Evolutionary conservation across 371 early-diverging fungal genomes (phyloP), one percentile per base, ranked within the genome.

Genomic region (Chytridium lagenaria): DNA sequence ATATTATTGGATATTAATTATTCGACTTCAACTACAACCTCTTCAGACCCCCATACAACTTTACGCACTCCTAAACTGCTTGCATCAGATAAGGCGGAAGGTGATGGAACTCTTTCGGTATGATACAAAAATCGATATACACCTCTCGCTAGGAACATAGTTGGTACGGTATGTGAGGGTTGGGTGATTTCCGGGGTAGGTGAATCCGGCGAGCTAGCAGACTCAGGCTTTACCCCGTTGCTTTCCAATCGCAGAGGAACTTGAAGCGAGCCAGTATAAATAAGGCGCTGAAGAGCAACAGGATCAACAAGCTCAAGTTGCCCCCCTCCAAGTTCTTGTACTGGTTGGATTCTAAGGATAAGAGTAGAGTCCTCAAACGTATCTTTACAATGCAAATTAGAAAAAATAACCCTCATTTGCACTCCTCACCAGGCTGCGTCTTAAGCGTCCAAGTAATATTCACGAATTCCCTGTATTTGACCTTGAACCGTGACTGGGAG

Each of bases 401-500:
- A n/a, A n/a, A n/a, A n/a, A n/a, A n/a, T n/a, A n/a, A n/a, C n/a
- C n/a, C n/a, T n/a, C n/a, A n/a, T n/a, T n/a, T n/a, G n/a, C n/a
- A n/a, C n/a, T n/a, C n/a, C 71, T 40, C 63, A 78, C 79, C 77
- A 12, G 55, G 71, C n/a, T 57, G 68, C 30, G 74, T 77, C 37
- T n/a, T 49, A 3, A 78, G n/a, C 16, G 50, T 78, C 79, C 79
- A 78, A 26, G 71, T 64, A 31, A 78, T 38, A 12, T 38, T 23
- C 23, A 77, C 57, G 44, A 75, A 69, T 22, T 77, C 70, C 16
- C 80, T 19, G 40, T 23, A 23, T 22, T 63, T 33, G 26, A 71
- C 72, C 23, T 34, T 19, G 34, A 52, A 63, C 31, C 71, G 64
- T 3, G 57, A n/a, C 2, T 28, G 10, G 65, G 22, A 73, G 38